These are phyloP conservation scores for Phytopythium aichiense DNA, from an alignment of 352 stramenopile genomes.

Conservation along the genomic window DNA sequence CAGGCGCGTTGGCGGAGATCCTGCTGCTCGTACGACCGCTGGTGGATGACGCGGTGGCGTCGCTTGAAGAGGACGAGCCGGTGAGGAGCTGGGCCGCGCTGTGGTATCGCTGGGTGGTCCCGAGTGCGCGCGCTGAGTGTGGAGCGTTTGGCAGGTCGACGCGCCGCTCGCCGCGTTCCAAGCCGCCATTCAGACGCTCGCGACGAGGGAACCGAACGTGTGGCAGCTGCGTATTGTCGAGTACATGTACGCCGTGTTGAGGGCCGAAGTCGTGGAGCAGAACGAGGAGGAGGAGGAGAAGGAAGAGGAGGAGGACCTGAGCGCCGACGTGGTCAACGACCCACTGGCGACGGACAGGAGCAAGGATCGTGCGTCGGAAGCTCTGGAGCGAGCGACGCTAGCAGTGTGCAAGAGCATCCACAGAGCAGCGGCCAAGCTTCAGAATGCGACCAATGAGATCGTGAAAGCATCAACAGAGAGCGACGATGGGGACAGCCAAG, in stretches of 20 bases:
- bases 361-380: not conserved
- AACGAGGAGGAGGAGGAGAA: not conserved
- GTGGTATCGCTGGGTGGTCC: not conserved
- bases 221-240: conserved; percentile 51
- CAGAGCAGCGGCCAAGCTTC: not conserved
- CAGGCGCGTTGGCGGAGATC: conserved; percentile 33
- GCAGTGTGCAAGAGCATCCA: not conserved
- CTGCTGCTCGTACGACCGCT: conserved; percentile 35
- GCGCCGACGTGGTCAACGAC: conserved; percentile 5
- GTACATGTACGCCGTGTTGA: conserved; percentile 24
- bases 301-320: not conserved
- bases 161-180: conserved; percentile 30
- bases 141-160: conserved; percentile 15
- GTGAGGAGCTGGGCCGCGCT: conserved; percentile 9
- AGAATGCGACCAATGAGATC: not conserved
- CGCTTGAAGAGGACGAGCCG: conserved; percentile 27
- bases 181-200: conserved; percentile 20
- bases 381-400: conserved; percentile 10
- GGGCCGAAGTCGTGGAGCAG: conserved; percentile 7
- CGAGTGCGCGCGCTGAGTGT: too few relatives aligned
- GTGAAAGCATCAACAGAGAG: not conserved
- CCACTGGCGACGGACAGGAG: not conserved
- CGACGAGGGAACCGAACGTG: conserved; percentile 37
- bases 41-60: conserved; percentile 28
- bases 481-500: not conserved